These are phyloP conservation scores for Pholiota conissans DNA, from an alignment of 768 basidiomycete species.

Conservation along the genomic window DNA sequence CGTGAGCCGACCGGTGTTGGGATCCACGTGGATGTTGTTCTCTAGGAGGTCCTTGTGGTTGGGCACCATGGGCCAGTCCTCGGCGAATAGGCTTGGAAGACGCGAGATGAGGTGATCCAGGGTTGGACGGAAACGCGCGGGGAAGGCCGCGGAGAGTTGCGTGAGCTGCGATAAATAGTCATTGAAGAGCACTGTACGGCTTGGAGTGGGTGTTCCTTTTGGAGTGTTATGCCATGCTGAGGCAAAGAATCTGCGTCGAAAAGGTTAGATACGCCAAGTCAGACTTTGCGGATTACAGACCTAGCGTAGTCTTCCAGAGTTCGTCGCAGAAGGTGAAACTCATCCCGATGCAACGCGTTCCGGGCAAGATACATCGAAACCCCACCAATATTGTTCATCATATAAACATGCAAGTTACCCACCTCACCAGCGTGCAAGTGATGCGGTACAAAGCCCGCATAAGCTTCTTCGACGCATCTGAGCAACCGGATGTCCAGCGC, in stretches of 20 bases:
- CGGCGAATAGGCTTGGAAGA: conserved; percentile 2
- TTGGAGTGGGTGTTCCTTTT: neutral
- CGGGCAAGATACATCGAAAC: conserved; percentile 13
- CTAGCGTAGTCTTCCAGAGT: conserved; percentile 3
- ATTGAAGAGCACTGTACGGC: too few species aligned
- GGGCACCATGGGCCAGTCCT: conserved; percentile 12
- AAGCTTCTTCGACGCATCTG: too few species aligned
- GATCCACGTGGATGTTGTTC: conserved; percentile 13
- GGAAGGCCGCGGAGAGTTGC: too few species aligned
- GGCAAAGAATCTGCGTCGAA: conserved; percentile 3
- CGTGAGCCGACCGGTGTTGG: neutral
- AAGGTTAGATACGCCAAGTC: neutral
- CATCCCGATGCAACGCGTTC: neutral
- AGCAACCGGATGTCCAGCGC: neutral
- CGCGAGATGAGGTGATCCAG: conserved; percentile 2
- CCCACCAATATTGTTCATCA: conserved; percentile 9
- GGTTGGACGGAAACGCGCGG: neutral
- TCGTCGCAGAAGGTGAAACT: neutral
- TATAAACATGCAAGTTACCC: conserved; percentile 6
- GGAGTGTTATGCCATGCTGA: conserved; percentile 6
- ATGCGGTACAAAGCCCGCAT: too few species aligned
- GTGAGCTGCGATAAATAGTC: too few species aligned
- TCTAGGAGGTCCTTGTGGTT: conserved; percentile 17
- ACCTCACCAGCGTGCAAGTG: neutral
- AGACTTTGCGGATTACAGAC: neutral